Evolutionary conservation across 169 alveolate genomes (phyloP).

Genomic region (Pseudocohnilembus persalinus): DNA sequence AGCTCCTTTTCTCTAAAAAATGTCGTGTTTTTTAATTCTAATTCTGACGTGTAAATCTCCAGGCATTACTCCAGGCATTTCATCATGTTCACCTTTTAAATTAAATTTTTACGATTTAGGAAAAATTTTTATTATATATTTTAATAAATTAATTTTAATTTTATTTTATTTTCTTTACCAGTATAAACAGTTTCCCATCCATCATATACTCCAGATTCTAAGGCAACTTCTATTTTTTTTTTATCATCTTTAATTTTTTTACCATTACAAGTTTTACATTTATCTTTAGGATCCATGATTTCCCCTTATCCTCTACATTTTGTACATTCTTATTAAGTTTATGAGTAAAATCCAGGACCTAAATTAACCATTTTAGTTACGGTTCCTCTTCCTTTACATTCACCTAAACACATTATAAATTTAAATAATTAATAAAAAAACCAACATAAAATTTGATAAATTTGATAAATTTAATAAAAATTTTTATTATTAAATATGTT

Average conservation of each 20-base stretch:
- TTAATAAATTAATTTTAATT: too few relatives aligned
- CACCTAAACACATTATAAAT: too few relatives aligned
- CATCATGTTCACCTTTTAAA: constrained; percentile 62
- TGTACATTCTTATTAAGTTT: constrained; percentile 90
- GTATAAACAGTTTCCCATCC: constrained; percentile 47
- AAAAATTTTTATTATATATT: too few relatives aligned
- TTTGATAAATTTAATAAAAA: too few relatives aligned
- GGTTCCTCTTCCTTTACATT: constrained; percentile 95
- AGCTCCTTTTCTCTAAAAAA: constrained; percentile 93
- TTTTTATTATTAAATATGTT: too few relatives aligned
- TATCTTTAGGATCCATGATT: constrained; percentile 41
- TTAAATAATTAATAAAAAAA: too few relatives aligned
- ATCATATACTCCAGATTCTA: constrained; percentile 81
- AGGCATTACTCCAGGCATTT: constrained; percentile 58
- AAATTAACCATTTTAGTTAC: constrained; percentile 87
- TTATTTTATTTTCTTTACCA: too few relatives aligned
- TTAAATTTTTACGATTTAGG: too few relatives aligned
- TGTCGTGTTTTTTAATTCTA: constrained; percentile 80
- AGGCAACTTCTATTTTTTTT: constrained; percentile 61
- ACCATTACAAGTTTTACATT: constrained; percentile 73
- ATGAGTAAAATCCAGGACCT: constrained; percentile 92
- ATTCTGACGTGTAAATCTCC: constrained; percentile 68
- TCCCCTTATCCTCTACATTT: constrained; percentile 91
- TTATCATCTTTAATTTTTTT: constrained; percentile 57
- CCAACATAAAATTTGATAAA: too few relatives aligned